Conservation (phyloP, 371 early-diverging fungal species). For the Blastocladiella emersonii region DNA sequence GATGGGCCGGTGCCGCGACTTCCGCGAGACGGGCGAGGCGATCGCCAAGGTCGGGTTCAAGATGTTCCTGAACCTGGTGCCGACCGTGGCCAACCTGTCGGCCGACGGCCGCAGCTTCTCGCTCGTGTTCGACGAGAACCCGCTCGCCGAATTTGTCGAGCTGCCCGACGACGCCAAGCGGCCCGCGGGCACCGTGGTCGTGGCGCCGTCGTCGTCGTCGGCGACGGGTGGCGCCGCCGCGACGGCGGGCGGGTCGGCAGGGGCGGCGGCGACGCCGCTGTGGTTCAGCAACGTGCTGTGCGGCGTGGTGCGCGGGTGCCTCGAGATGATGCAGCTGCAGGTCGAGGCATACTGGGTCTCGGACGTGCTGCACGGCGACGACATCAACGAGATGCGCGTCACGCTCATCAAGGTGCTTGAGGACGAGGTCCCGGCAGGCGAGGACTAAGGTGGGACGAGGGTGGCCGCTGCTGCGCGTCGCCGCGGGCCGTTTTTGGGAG, state of each 20-base stretch:
- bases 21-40: conserved; percentile 83
- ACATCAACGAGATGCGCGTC: conserved; percentile 76
- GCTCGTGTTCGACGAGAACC: conserved; percentile 83
- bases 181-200: background rate
- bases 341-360: conserved; percentile 70
- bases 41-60: conserved; percentile 91
- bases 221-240: conserved; percentile 1
- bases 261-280: conserved; percentile 33
- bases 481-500: no score
- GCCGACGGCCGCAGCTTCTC: conserved; percentile 75
- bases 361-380: conserved; percentile 78
- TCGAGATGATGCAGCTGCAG: conserved; percentile 95
- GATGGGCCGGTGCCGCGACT: conserved; percentile 69
- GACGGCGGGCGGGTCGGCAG: background rate
- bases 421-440: conserved; percentile 86
- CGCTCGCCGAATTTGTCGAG: conserved; percentile 70
- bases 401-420: conserved; percentile 74
- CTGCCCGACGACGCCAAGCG: conserved; percentile 51
- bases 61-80: conserved; percentile 81
- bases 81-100: conserved; percentile 64
- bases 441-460: no score
- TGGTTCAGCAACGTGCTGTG: conserved; percentile 93
- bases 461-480: no score
- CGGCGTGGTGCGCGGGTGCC: conserved; percentile 83
- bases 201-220: no score